phyloP scores from a whole-genome alignment of 768 basidiomycete genomes.

The Pisolithus orientalis region DNA sequence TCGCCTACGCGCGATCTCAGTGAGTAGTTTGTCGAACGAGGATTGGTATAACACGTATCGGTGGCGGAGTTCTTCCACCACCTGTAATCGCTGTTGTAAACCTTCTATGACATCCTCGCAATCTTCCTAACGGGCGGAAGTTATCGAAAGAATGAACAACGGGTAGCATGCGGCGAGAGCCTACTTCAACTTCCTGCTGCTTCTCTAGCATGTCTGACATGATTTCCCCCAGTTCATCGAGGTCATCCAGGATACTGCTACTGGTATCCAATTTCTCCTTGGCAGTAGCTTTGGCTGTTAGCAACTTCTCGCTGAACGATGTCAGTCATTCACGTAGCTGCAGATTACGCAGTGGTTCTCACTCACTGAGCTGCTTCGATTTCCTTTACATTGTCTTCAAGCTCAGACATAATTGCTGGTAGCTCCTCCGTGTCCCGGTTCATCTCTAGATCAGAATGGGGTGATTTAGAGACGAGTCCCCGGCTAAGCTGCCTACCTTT shows the following conservation, averaged over 20 bases:
- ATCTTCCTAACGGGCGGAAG: slow-evolving; percentile 32
- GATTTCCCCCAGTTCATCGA: slow-evolving; percentile 74
- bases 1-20: slow-evolving; percentile 66
- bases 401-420: slow-evolving; percentile 64
- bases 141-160: not conserved
- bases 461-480: not conserved
- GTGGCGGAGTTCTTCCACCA: slow-evolving; percentile 58
- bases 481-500: slow-evolving; percentile 37
- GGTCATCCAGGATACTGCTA: slow-evolving; percentile 46
- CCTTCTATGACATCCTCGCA: slow-evolving; percentile 47
- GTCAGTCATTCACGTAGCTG: slow-evolving; percentile 1
- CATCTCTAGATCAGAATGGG: slow-evolving; percentile 49
- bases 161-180: slow-evolving; percentile 5
- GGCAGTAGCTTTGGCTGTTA: slow-evolving; percentile 35
- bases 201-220: slow-evolving; percentile 72
- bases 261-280: slow-evolving; percentile 48
- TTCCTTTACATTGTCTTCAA: slow-evolving; percentile 50
- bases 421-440: slow-evolving; percentile 76
- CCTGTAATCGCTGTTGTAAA: slow-evolving; percentile 55
- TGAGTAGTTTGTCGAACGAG: slow-evolving; percentile 66
- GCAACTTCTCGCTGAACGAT: slow-evolving; percentile 45
- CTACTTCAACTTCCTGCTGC: slow-evolving; percentile 65
- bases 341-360: not conserved
- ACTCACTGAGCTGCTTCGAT: slow-evolving; percentile 58
- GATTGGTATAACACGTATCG: slow-evolving; percentile 64